A percentile compares a stretch with the other conserved stretches of the same genome.
Evolutionary conservation across 2,329 filamentous ascomycete genomes (phyloP).

Genomic region (Lasiodiplodia hormozganensis): DNA sequence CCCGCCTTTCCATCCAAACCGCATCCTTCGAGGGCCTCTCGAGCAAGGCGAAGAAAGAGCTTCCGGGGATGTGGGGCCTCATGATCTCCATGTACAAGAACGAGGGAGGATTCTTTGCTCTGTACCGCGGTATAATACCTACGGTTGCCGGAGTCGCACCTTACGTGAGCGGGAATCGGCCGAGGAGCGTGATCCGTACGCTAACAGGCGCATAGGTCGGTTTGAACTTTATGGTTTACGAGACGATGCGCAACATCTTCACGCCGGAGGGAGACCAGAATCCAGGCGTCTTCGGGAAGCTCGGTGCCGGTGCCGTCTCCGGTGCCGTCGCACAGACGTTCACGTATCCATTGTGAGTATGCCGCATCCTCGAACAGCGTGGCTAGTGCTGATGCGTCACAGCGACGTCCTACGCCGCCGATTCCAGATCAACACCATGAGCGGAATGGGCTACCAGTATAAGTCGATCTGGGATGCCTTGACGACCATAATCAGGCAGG

Average conservation of each 20-base stretch:
- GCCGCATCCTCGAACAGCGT: too few species aligned
- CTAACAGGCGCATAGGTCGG: constrained; percentile 70
- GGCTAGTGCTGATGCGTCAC: constrained; percentile 8
- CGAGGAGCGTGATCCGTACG: constrained; percentile 50
- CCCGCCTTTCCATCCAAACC: constrained; percentile 92
- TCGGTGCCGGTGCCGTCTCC: constrained; percentile 90
- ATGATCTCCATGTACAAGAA: constrained; percentile 85
- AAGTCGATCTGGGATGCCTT: constrained; percentile 85
- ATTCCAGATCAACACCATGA: constrained; percentile 99
- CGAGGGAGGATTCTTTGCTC: constrained; percentile 81
- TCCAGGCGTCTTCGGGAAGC: constrained; percentile 78
- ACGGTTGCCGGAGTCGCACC: constrained; percentile 95
- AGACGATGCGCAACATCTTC: constrained; percentile 81
- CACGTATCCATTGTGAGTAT: constrained; percentile 92
- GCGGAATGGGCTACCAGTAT: constrained; percentile 96
- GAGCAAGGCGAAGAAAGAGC: constrained; percentile 53
- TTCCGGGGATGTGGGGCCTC: constrained; percentile 93
- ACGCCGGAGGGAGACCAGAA: constrained; percentile 89
- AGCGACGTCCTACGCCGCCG: constrained; percentile 90
- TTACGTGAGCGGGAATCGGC: constrained; percentile 62
- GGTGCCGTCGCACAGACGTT: constrained; percentile 95
- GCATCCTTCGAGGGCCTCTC: constrained; percentile 87
- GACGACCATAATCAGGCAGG: constrained; percentile 78
- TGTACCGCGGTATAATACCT: constrained; percentile 94
- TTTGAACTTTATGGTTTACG: constrained; percentile 98